Evolutionary conservation across 2,329 filamentous ascomycete genomes (phyloP).

Genomic region (Chrysoporthe deuterocubensis): DNA sequence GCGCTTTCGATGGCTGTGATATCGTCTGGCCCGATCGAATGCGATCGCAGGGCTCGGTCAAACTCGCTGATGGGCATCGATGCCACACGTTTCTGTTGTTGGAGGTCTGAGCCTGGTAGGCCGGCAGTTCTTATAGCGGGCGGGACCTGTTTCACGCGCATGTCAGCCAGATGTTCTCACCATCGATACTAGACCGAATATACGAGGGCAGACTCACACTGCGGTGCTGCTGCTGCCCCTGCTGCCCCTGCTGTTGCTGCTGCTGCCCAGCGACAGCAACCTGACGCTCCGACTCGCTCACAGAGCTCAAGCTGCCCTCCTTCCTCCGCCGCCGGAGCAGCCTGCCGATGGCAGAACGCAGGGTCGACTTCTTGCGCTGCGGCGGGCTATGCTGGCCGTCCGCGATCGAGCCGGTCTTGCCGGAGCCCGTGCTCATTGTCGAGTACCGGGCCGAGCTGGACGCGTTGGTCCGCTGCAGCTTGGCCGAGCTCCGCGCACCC

Average conservation of each 20-base stretch:
- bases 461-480: conserved; percentile 42
- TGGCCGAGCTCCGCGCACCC: conserved; percentile 31
- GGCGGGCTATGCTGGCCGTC: conserved; percentile 37
- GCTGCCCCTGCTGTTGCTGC: not conserved
- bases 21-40: conserved; percentile 62
- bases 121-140: conserved; percentile 18
- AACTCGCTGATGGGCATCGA: conserved; percentile 65
- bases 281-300: conserved; percentile 35
- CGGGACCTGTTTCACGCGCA: conserved; percentile 17
- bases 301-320: conserved; percentile 39
- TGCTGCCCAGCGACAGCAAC: conserved; percentile 35
- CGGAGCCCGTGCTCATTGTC: conserved; percentile 48
- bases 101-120: conserved; percentile 34
- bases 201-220: conserved; percentile 49
- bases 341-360: conserved; percentile 59
- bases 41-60: conserved; percentile 63
- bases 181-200: not conserved
- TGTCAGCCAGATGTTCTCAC: conserved; percentile 12
- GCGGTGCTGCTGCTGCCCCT: conserved; percentile 43
- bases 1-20: conserved; percentile 57
- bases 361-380: conserved; percentile 60
- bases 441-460: conserved; percentile 51
- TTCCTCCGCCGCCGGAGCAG: conserved; percentile 64
- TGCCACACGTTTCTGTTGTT: conserved; percentile 55
- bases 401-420: conserved; percentile 35